These are phyloP conservation scores for Pichia ethanolica DNA, from an alignment of 805 yeast genomes.

Conservation along the genomic window DNA sequence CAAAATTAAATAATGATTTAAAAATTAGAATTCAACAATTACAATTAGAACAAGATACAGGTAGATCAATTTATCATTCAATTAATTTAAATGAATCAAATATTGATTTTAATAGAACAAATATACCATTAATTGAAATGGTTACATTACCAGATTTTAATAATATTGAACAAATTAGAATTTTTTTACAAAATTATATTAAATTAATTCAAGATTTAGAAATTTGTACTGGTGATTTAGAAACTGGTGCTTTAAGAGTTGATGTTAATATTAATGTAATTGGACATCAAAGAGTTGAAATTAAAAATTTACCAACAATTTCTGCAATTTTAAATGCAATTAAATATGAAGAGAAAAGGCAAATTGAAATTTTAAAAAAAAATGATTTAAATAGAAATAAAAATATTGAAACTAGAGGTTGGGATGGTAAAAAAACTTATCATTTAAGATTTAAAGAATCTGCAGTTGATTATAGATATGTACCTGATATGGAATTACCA, in stretches of 20 bases:
- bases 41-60: slow-evolving; percentile 95
- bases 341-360: slow-evolving; percentile 65
- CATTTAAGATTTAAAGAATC: slow-evolving; percentile 71
- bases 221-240: slow-evolving; percentile 85
- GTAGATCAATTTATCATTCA: slow-evolving; percentile 56
- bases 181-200: slow-evolving; percentile 78
- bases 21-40: slow-evolving; percentile 64
- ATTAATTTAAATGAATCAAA: slow-evolving; percentile 27
- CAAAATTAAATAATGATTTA: slow-evolving; percentile 34
- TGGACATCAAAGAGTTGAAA: slow-evolving; percentile 68
- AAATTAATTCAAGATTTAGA: slow-evolving; percentile 57
- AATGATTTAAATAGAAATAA: background rate
- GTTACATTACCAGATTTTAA: slow-evolving; percentile 87
- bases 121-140: slow-evolving; percentile 81
- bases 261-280: slow-evolving; percentile 88
- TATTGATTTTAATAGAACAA: slow-evolving; percentile 78
- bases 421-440: slow-evolving; percentile 74
- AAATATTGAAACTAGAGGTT: slow-evolving; percentile 72
- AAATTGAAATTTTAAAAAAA: slow-evolving; percentile 35
- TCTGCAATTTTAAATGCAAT: slow-evolving; percentile 75
- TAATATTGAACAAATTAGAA: slow-evolving; percentile 56
- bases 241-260: slow-evolving; percentile 90
- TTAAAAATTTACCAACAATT: slow-evolving; percentile 82
- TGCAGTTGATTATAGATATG: slow-evolving; percentile 80
- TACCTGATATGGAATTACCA: slow-evolving; percentile 91